A percentile compares a stretch with the other conserved stretches of the same genome.
Conservation (phyloP, 345 rosid species). For the Litchi chinensis region DNA sequence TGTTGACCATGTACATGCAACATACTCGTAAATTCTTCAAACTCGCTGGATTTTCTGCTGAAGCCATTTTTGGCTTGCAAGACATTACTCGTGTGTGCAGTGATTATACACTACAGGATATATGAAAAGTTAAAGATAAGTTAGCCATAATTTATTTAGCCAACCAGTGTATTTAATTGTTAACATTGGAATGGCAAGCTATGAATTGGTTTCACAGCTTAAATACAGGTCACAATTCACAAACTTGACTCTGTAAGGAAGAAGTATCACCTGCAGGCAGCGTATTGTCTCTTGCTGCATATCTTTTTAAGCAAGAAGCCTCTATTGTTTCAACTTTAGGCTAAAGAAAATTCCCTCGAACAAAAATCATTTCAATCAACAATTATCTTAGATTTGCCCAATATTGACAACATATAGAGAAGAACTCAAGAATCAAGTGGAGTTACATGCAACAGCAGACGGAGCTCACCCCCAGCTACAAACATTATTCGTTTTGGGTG, state of each 20-base stretch:
- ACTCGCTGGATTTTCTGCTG: too few species aligned
- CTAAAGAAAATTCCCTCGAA: background rate
- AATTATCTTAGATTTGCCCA: too few species aligned
- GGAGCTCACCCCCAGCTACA: background rate
- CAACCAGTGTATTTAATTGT: background rate
- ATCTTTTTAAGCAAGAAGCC: background rate
- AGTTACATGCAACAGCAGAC: slow-evolving; percentile 5
- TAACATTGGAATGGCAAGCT: background rate
- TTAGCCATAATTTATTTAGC: background rate
- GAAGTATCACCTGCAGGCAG: slow-evolving; percentile 18
- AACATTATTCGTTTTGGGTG: slow-evolving; percentile 35
- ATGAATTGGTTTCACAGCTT: background rate
- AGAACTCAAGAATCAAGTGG: background rate
- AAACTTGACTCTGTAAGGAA: slow-evolving; percentile 7
- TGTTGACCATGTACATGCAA: too few species aligned
- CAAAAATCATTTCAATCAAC: background rate
- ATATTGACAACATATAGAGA: too few species aligned
- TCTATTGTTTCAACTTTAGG: background rate
- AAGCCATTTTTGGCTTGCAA: too few species aligned
- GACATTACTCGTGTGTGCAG: too few species aligned
- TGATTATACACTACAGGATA: too few species aligned
- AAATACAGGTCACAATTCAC: too few species aligned
- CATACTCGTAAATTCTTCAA: too few species aligned
- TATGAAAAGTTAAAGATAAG: background rate
- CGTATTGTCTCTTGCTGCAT: background rate